Evolutionary conservation across 768 basidiomycete genomes (phyloP).

Genomic region (Erythrobasidium yunnanense): DNA sequence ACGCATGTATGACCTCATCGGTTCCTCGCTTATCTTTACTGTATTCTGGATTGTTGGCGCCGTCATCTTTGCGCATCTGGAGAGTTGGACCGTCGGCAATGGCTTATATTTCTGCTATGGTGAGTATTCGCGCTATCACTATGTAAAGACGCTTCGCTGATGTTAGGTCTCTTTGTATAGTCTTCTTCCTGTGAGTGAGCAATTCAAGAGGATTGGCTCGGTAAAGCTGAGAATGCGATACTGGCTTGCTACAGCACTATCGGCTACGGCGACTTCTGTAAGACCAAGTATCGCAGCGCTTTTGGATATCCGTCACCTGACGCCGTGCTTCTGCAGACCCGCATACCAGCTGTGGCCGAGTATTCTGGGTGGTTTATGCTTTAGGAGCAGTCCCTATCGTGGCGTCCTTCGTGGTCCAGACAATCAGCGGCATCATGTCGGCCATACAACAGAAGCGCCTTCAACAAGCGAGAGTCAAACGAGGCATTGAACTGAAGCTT

Average conservation of each 20-base stretch:
- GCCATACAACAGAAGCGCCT: background rate
- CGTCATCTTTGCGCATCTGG: slow-evolving; percentile 39
- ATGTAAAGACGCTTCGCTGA: no score
- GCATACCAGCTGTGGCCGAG: background rate
- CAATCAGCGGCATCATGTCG: background rate
- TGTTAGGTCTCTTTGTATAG: no score
- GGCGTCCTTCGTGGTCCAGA: slow-evolving; percentile 18
- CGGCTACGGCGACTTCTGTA: no score
- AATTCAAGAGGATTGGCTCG: no score
- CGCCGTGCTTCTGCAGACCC: no score
- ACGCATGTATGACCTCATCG: slow-evolving; percentile 39
- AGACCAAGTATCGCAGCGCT: no score
- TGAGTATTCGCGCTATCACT: no score
- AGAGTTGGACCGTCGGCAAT: slow-evolving; percentile 41
- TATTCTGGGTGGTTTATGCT: slow-evolving; percentile 26
- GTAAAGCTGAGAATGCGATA: no score
- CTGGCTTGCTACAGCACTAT: no score
- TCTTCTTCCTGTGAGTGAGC: no score
- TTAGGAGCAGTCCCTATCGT: slow-evolving; percentile 13
- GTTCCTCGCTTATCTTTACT: slow-evolving; percentile 37
- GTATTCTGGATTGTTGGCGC: slow-evolving; percentile 42
- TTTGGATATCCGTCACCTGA: no score
- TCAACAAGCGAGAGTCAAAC: slow-evolving; percentile 4
- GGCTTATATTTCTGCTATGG: slow-evolving; percentile 38
- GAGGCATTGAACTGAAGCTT: background rate